These are phyloP conservation scores for Verticillium isaacii DNA, from an alignment of 2,329 filamentous ascomycete species.

Conservation along the genomic window DNA sequence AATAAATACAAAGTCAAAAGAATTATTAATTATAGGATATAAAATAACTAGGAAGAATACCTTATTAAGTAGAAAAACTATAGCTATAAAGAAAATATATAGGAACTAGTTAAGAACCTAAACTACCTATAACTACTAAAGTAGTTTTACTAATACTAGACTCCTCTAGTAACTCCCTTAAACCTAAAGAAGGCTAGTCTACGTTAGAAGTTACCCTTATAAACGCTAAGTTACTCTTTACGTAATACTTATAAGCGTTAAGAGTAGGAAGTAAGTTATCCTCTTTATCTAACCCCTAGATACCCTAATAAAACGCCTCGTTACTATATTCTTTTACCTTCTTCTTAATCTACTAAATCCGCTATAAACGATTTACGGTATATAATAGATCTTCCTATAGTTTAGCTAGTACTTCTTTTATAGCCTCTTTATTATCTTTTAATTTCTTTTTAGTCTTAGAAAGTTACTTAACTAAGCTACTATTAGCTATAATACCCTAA, in stretches of 20 bases:
- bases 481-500: no score
- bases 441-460: neutral
- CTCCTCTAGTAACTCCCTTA: neutral
- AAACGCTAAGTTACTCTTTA: constrained; percentile 1
- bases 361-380: neutral
- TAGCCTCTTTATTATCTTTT: neutral
- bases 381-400: neutral
- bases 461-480: no score
- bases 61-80: neutral
- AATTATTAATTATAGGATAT: neutral
- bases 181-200: neutral
- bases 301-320: neutral
- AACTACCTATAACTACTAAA: neutral
- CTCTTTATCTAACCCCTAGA: constrained; percentile 1
- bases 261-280: constrained; percentile 4
- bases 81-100: neutral
- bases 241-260: constrained; percentile 1
- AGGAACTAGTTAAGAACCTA: neutral
- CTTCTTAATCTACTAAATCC: neutral
- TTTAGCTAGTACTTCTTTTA: neutral
- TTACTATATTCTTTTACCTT: neutral
- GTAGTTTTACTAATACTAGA: neutral
- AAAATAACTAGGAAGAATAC: neutral
- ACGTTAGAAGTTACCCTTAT: no score
- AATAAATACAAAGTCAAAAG: neutral